Evolutionary conservation across 352 stramenopile species (phyloP).

Genomic region (Pythium aristosporum): DNA sequence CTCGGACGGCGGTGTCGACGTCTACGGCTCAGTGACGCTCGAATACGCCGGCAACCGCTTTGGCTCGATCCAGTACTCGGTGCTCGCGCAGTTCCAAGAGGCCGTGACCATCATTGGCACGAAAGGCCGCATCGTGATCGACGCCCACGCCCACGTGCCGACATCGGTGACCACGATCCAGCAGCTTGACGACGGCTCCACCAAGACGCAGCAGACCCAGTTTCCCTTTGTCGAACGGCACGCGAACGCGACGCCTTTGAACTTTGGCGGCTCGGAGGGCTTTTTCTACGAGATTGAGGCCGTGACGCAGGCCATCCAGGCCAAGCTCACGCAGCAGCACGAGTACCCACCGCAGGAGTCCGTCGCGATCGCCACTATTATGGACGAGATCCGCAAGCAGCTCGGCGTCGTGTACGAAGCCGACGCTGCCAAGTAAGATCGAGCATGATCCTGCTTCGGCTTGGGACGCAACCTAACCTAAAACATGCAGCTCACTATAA

Average conservation of each 20-base stretch:
- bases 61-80: slow-evolving; percentile 59
- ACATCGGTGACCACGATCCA: slow-evolving; percentile 43
- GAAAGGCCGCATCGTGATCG: slow-evolving; percentile 66
- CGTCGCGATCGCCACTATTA: slow-evolving; percentile 57
- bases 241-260: slow-evolving; percentile 33
- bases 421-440: slow-evolving; percentile 22
- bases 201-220: slow-evolving; percentile 32
- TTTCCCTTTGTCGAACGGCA: slow-evolving; percentile 48
- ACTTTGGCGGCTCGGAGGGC: slow-evolving; percentile 67
- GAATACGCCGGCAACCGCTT: slow-evolving; percentile 49
- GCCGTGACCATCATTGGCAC: slow-evolving; percentile 73
- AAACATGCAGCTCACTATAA: slow-evolving; percentile 14
- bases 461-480: neutral
- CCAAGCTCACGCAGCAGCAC: slow-evolving; percentile 38
- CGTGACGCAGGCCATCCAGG: slow-evolving; percentile 58
- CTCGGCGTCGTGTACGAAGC: slow-evolving; percentile 59
- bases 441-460: too few relatives aligned
- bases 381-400: slow-evolving; percentile 68
- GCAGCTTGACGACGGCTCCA: slow-evolving; percentile 31
- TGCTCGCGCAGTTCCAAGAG: slow-evolving; percentile 54
- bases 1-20: slow-evolving; percentile 50
- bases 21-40: slow-evolving; percentile 52
- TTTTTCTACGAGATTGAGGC: slow-evolving; percentile 83
- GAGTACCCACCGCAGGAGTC: slow-evolving; percentile 69
- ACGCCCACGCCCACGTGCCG: slow-evolving; percentile 56